Evolutionary conservation across 176 grass and related monocot species (phyloP), one percentile per base, ranked within the genome.

Genomic region (Calamus simplicifolius): DNA sequence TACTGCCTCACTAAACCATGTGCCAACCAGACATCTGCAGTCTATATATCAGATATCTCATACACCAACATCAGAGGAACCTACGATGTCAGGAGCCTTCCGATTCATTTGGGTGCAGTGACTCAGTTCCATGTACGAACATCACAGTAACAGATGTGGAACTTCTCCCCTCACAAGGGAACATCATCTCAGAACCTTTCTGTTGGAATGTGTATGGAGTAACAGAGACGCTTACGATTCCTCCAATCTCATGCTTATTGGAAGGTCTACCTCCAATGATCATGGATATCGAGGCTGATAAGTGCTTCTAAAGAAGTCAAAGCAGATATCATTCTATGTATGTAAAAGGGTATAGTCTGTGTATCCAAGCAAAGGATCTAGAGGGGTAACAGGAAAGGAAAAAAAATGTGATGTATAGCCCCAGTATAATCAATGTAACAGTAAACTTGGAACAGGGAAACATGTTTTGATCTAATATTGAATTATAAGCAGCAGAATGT

Each of bases 61-160:
- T 97, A 91, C 70, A 50, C 75, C 4, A 77, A 82, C 58, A 91
- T 97, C 71, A 25, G 64, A 62, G 93, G 93, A 13, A 98, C 93
- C 19, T 98, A 98, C 62, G 93, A 91, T 66, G 54, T 59, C 57
- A 61, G 93, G 48, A 70, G 63, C 49, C 66, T 87, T n/a, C 87
- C 93, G 5, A 84, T 98, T 26, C 87, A 92, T 52, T 98, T 54
- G 93, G 84, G 3, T 98, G 93, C 81, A 98, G 93, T 49, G 87
- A 92, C 69, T 68, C 93, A 14, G 79, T 98, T 64, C 93, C 93
- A 0, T 97, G 93, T 67, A 88, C 87, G 29, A 97, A 97, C 68
- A 88, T 97, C 63, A 97, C 87, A 3, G 62, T 97, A 27, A 17
- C 93, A 19, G 87, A 87, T 27, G 84, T 97, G 54, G 75, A 91